These are phyloP conservation scores for Solanum hybrid DNA, from an alignment of 305 asterid genomes.

Conservation along the genomic window DNA sequence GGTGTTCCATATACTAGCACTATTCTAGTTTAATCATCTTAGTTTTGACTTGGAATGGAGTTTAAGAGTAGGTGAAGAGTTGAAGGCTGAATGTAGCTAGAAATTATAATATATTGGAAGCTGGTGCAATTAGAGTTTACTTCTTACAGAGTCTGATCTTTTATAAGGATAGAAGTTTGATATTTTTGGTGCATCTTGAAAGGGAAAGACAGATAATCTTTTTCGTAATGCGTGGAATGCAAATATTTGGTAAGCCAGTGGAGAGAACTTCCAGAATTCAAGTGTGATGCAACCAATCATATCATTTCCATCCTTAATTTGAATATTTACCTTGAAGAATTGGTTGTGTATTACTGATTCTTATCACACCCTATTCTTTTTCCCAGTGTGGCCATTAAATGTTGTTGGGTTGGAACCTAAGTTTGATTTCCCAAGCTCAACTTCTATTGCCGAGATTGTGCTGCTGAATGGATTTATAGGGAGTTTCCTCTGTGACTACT, in stretches of 20 bases:
- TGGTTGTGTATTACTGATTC: background rate
- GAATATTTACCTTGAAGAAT: background rate
- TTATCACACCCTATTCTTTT: background rate
- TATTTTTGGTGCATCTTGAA: background rate
- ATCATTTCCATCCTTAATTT: background rate
- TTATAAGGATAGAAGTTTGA: background rate
- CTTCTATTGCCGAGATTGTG: conserved; percentile 41
- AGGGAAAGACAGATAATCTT: background rate
- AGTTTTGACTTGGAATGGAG: background rate
- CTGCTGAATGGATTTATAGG: conserved; percentile 62
- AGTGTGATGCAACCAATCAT: background rate
- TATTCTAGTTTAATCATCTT: background rate
- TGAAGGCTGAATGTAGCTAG: too few species aligned
- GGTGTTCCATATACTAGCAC: background rate
- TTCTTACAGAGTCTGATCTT: background rate
- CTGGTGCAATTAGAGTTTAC: background rate
- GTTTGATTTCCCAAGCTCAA: conserved; percentile 54
- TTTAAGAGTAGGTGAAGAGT: background rate
- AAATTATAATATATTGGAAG: too few species aligned
- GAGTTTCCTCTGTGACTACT: conserved; percentile 64
- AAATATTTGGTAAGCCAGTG: background rate
- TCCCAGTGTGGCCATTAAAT: conserved; percentile 56
- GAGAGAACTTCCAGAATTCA: background rate
- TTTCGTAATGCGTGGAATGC: background rate
- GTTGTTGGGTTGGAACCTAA: conserved; percentile 64